These are phyloP conservation scores for Diutina pseudorugosa DNA, from an alignment of 1,139 yeast genomes.

Conservation along the genomic window DNA sequence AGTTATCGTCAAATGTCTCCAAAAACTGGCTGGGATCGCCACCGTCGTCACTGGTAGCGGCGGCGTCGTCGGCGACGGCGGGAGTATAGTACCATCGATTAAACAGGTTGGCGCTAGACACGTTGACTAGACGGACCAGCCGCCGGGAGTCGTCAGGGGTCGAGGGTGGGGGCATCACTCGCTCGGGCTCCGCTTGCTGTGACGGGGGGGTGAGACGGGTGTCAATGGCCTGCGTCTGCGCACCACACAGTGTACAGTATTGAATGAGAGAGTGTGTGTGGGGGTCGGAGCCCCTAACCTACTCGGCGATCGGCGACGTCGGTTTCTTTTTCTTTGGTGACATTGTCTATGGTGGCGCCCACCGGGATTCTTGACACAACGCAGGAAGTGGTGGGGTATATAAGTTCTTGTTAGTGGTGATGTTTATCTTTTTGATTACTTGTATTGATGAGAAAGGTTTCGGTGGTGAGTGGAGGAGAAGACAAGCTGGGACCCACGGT, in stretches of 20 bases:
- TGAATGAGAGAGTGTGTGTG: background rate
- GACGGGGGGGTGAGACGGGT: background rate
- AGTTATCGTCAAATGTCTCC: background rate
- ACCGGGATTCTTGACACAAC: too few relatives aligned
- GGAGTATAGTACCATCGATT: background rate
- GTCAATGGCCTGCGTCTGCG: background rate
- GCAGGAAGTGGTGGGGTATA: too few relatives aligned
- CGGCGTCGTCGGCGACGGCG: background rate
- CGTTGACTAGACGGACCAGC: background rate
- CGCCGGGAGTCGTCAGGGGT: background rate
- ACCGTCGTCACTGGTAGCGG: background rate
- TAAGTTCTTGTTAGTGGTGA: too few relatives aligned
- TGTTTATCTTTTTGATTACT: too few relatives aligned
- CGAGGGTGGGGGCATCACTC: slow-evolving; percentile 1
- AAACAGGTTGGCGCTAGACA: background rate
- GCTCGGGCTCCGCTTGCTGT: background rate
- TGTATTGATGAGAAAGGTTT: too few relatives aligned
- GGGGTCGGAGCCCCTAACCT: background rate
- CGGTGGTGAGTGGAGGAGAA: too few relatives aligned
- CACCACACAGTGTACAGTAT: background rate
- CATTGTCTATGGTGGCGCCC: too few relatives aligned
- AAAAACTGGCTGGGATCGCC: background rate
- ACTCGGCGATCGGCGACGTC: background rate
- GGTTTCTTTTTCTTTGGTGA: too few relatives aligned
- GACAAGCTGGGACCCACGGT: too few relatives aligned